Conservation (phyloP, 805 yeast genomes). For the Suhomyces sp. region DNA sequence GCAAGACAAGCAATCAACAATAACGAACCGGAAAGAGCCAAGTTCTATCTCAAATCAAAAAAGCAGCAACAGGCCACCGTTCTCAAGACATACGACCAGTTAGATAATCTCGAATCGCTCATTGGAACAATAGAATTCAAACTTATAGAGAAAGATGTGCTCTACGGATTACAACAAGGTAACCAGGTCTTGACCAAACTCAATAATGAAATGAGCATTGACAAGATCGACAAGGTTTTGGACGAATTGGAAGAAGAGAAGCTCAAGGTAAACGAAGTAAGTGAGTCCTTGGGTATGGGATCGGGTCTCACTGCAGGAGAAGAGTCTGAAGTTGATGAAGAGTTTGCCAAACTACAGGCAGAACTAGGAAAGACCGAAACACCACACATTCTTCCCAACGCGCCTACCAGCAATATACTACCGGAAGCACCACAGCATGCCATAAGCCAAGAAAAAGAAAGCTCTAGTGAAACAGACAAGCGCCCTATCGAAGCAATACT, state of each 20-base stretch:
- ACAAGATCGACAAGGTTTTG: conserved; percentile 74
- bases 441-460: not conserved
- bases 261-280: conserved; percentile 72
- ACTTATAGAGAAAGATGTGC: conserved; percentile 78
- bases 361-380: conserved; percentile 30
- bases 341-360: conserved; percentile 48
- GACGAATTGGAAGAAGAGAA: conserved; percentile 84
- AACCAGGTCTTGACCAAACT: conserved; percentile 70
- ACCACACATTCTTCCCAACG: conserved; percentile 17
- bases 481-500: conserved; percentile 3
- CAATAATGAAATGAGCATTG: conserved; percentile 74
- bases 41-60: conserved; percentile 66
- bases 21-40: conserved; percentile 59
- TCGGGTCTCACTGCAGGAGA: conserved; percentile 40
- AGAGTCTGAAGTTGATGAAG: conserved; percentile 67
- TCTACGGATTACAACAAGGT: conserved; percentile 79
- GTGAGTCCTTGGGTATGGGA: conserved; percentile 48
- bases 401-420: conserved; percentile 17
- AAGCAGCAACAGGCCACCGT: conserved; percentile 80
- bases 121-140: conserved; percentile 85
- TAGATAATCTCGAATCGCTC: conserved; percentile 74
- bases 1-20: conserved; percentile 55
- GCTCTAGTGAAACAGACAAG: not conserved
- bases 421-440: conserved; percentile 26
- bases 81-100: conserved; percentile 68